phyloP scores from a whole-genome alignment of 495 filamentous ascomycete genomes.

The Collariella sp. region DNA sequence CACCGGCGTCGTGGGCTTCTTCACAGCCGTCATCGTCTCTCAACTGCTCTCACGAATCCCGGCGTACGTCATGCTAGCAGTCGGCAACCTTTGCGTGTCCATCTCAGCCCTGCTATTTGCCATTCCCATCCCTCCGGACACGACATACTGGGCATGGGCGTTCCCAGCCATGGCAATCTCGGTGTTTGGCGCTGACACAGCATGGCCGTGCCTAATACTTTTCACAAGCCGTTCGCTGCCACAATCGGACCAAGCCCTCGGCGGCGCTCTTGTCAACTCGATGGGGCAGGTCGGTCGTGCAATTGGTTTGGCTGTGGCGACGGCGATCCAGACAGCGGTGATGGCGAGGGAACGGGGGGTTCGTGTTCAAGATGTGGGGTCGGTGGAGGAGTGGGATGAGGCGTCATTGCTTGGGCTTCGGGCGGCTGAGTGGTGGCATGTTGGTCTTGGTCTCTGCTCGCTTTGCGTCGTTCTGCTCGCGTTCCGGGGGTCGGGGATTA shows the following conservation, averaged over 20 bases:
- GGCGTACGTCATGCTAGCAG: constrained; percentile 45
- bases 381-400: constrained; percentile 29
- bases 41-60: constrained; percentile 46
- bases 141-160: constrained; percentile 52
- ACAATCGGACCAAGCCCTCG: constrained; percentile 51
- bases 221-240: constrained; percentile 51
- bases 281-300: constrained; percentile 50
- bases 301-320: constrained; percentile 49
- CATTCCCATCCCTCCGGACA: constrained; percentile 44
- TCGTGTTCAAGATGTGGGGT: constrained; percentile 30
- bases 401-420: constrained; percentile 44
- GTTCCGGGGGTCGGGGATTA: constrained; percentile 39
- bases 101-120: constrained; percentile 48
- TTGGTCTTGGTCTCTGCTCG: constrained; percentile 32
- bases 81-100: constrained; percentile 41
- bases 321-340: constrained; percentile 48
- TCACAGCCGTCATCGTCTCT: constrained; percentile 44
- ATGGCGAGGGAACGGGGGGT: constrained; percentile 37
- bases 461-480: constrained; percentile 31
- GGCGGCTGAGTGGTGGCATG: constrained; percentile 47
- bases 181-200: constrained; percentile 51
- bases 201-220: constrained; percentile 50
- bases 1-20: constrained; percentile 45
- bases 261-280: constrained; percentile 53
- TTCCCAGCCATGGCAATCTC: constrained; percentile 50